A percentile compares a stretch with the other conserved stretches of the same genome.
Evolutionary conservation across 805 yeast genomes (phyloP).

Genomic region (Cyberlindnera japonica): DNA sequence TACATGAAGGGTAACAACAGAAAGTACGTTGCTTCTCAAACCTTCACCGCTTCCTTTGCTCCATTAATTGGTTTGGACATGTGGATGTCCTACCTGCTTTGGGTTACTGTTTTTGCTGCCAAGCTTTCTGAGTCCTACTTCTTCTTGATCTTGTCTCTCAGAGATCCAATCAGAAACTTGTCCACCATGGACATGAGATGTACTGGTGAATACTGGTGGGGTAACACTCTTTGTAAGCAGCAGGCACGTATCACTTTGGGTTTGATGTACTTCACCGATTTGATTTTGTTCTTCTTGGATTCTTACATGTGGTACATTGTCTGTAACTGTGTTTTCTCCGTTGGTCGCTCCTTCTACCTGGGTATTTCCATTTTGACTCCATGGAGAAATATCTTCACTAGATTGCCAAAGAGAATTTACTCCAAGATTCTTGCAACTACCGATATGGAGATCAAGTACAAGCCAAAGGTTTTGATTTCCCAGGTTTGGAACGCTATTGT

Average conservation of each 20-base stretch:
- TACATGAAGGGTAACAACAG: constrained; percentile 85
- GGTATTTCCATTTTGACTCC: constrained; percentile 99
- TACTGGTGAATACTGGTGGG: constrained; percentile 92
- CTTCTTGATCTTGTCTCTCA: constrained; percentile 81
- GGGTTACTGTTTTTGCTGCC: constrained; percentile 87
- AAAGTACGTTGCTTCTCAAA: constrained; percentile 87
- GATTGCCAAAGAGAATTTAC: constrained; percentile 98
- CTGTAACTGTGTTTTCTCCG: constrained; percentile 90
- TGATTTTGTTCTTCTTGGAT: constrained; percentile 96
- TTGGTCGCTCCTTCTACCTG: constrained; percentile 95
- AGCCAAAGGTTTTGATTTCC: constrained; percentile 95
- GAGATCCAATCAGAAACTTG: constrained; percentile 92
- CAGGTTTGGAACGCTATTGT: constrained; percentile 99
- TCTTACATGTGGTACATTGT: constrained; percentile 98
- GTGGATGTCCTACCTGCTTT: constrained; percentile 93
- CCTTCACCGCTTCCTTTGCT: constrained; percentile 90
- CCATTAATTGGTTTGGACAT: constrained; percentile 81
- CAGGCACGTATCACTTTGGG: constrained; percentile 90
- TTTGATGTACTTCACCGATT: constrained; percentile 88
- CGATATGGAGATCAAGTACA: constrained; percentile 98
- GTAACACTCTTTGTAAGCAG: constrained; percentile 66
- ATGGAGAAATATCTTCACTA: constrained; percentile 97
- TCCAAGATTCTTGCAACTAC: constrained; percentile 96
- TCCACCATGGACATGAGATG: constrained; percentile 89
- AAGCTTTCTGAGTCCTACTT: constrained; percentile 88